Percentiles rank a stretch among this genome's conserved stretches.
These are phyloP conservation scores for Ascochyta rabiei DNA, from an alignment of 2,329 filamentous ascomycete genomes.

Conservation along the genomic window DNA sequence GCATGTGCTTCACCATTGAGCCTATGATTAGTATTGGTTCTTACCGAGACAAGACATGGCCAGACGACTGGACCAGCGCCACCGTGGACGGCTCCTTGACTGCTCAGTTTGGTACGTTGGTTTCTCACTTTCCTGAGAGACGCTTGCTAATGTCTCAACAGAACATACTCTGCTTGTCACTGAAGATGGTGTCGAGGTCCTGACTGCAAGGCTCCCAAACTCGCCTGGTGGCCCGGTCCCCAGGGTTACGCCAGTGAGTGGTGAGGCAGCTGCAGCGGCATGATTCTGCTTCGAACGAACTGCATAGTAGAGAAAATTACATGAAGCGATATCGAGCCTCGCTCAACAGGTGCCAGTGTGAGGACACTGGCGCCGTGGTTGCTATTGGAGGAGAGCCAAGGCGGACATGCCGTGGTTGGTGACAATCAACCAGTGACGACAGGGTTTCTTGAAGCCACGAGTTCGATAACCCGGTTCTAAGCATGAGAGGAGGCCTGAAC, in stretches of 20 bases:
- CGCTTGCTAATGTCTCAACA: slow-evolving; percentile 35
- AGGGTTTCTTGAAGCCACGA: neutral
- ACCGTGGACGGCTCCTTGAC: slow-evolving; percentile 88
- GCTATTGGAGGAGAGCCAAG: neutral
- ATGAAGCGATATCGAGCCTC: neutral
- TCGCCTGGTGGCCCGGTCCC: slow-evolving; percentile 77
- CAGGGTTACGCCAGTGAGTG: slow-evolving; percentile 55
- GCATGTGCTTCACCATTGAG: slow-evolving; percentile 99
- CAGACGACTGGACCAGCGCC: slow-evolving; percentile 97
- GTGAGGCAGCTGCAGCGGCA: slow-evolving; percentile 28
- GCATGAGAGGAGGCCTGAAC: neutral
- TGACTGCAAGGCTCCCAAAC: slow-evolving; percentile 74
- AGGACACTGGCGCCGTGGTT: slow-evolving; percentile 2
- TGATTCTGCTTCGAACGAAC: slow-evolving; percentile 2
- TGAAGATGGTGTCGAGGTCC: slow-evolving; percentile 78
- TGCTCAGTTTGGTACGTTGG: slow-evolving; percentile 81
- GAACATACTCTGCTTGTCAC: slow-evolving; percentile 87
- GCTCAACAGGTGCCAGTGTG: neutral
- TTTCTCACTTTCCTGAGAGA: too few relatives aligned
- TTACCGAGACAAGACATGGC: slow-evolving; percentile 93
- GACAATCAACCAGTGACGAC: neutral
- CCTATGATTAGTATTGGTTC: slow-evolving; percentile 96
- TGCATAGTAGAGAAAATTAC: neutral
- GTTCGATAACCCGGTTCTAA: neutral
- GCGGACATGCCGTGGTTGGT: neutral